phyloP scores from a whole-genome alignment of 306 rosid species.

The Malus orientalis region DNA sequence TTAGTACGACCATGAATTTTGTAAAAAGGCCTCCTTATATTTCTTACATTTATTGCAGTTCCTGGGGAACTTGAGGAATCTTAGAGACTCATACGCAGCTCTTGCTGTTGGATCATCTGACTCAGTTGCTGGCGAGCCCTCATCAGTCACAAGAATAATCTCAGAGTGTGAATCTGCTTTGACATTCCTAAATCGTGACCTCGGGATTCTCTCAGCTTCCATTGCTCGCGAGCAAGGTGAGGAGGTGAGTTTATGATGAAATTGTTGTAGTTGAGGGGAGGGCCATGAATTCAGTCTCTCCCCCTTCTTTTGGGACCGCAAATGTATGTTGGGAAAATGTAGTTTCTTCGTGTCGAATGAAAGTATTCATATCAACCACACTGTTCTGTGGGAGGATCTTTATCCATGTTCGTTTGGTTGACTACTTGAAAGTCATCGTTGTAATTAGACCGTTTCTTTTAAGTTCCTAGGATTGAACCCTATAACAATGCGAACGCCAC shows the following conservation, averaged over 20 bases:
- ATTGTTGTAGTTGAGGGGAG: not conserved
- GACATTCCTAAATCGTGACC: conserved; percentile 80
- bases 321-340: not conserved
- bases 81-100: conserved; percentile 86
- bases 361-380: not conserved
- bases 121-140: conserved; percentile 73
- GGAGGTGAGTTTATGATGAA: conserved; percentile 38
- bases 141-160: conserved; percentile 77
- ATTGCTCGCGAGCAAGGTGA: conserved; percentile 75
- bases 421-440: too few relatives aligned
- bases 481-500: too few relatives aligned
- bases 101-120: conserved; percentile 84
- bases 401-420: too few relatives aligned
- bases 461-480: too few relatives aligned
- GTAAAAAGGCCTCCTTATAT: not conserved
- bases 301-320: not conserved
- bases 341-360: not conserved
- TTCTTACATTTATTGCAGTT: conserved; percentile 39
- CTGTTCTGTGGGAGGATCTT: too few relatives aligned
- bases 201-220: conserved; percentile 92
- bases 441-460: too few relatives aligned
- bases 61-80: conserved; percentile 76
- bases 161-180: conserved; percentile 84
- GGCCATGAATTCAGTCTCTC: not conserved
- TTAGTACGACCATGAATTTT: not conserved